phyloP scores from a whole-genome alignment of 2,329 filamentous ascomycete genomes.

The Fusarium brevicatenulatum region DNA sequence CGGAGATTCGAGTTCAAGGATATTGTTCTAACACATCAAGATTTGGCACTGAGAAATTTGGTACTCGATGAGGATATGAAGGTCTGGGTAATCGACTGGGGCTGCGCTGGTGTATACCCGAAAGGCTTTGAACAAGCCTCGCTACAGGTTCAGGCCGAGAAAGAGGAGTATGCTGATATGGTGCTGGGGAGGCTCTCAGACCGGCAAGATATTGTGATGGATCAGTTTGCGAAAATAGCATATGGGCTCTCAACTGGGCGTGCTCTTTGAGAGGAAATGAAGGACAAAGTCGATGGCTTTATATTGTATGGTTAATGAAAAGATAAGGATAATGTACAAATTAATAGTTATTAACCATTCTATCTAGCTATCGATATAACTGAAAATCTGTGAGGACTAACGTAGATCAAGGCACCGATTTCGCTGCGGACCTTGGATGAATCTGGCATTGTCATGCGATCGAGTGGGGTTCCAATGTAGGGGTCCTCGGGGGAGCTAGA shows the following conservation, averaged over 20 bases:
- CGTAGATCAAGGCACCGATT: accelerated
- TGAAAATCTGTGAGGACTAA: accelerated
- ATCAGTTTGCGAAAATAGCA: accelerated
- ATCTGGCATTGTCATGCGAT: not conserved
- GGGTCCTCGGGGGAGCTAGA: slow-evolving; percentile 16
- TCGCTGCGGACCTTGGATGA: not conserved
- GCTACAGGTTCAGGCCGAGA: accelerated
- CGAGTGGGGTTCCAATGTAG: not conserved
- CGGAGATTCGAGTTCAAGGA: accelerated
- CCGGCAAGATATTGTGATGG: accelerated
- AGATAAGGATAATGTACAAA: accelerated
- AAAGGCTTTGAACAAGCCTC: accelerated
- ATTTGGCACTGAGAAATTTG: accelerated
- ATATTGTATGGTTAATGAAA: not conserved
- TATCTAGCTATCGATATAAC: accelerated
- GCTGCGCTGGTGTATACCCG: not conserved
- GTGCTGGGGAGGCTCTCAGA: accelerated
- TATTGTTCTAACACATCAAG: accelerated
- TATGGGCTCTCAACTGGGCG: not conserved
- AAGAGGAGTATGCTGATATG: not conserved
- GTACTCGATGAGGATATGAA: accelerated
- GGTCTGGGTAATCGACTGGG: accelerated
- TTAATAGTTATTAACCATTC: accelerated
- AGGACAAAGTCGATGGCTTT: too few species aligned
- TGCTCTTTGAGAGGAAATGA: accelerated